Base-by-base conservation (phyloP, 2,329 filamentous ascomycete species). In the Ceratocystis lukuohia region DNA sequence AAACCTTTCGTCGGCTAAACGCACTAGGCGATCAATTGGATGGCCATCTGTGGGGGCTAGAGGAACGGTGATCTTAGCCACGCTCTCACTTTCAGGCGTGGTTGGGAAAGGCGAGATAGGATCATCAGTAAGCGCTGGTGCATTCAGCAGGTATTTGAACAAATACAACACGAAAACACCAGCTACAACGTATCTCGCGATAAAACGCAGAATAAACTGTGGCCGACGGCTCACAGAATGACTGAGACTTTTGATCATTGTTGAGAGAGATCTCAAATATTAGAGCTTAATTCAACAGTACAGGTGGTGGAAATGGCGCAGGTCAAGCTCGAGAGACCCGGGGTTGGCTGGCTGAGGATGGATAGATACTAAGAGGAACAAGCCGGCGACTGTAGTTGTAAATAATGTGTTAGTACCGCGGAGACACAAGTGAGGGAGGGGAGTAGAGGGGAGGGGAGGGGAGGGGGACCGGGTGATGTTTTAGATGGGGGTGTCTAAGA, bases 21-120 rank as follows among this genome's bases (percentile, higher is more conserved):
- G 71, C 69, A 83, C 80, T 53, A 83, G 76, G 45, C 74, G 73
- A 69, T 79, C 77, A 69, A 84, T 82, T n/a, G 81, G 79, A 69
- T 84, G 80, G 45, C 73, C 72, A 20, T 66, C 66, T 45, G 65
- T 59, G 2, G 71, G 69, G 20, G 70, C 71, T 44, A 71, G 56
- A 28, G 71, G 71, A 33, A 72, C 66, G 20, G 71, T 67, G 53
- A 67, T 67, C 25, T 65, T 67, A 20, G 66, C 66, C 8, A 44
- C 62, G n/a, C 66, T 67, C 28, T 67, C 62, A n/a, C 62, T 65
- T 33, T 67, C 66, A 12, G 66, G 62, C 15, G 66, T 57, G 2
- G 7, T 30, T 15, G 66, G 66, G 25, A 61, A 30, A n/a, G 10
- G n/a, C 2, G n/a, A 48, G 5, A 30, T 12, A n/a, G 33, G 41